These are phyloP conservation scores for Sanchytrium tribonematis DNA, from an alignment of 371 early-diverging fungal species.

Conservation along the genomic window DNA sequence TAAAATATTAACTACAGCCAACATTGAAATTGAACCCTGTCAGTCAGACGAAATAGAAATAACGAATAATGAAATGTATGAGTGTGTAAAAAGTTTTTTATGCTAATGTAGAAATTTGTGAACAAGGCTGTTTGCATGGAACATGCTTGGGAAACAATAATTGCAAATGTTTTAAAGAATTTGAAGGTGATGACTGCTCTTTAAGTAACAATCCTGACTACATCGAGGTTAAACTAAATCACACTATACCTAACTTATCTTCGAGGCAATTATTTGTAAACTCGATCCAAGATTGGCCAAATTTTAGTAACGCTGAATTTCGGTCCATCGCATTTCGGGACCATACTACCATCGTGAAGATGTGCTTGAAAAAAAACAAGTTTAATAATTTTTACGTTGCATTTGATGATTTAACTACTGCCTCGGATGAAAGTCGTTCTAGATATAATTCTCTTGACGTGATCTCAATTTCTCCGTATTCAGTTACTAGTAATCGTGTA, in stretches of 20 bases:
- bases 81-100: neutral
- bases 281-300: neutral
- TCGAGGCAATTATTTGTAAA: neutral
- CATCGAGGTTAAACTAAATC: neutral
- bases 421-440: neutral
- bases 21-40: neutral
- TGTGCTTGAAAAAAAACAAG: neutral
- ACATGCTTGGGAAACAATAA: neutral
- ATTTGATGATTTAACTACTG: neutral
- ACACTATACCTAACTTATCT: neutral
- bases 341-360: neutral
- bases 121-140: neutral
- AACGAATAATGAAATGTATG: neutral
- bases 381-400: neutral
- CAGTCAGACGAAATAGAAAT: neutral
- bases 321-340: neutral
- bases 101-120: neutral
- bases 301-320: neutral
- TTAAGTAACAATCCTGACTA: neutral
- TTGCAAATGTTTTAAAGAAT: neutral
- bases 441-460: neutral
- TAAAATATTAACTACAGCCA: neutral
- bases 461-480: neutral
- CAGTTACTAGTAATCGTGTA: neutral
- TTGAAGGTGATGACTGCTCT: neutral